Base-by-base conservation (phyloP, 2,329 filamentous ascomycete genomes). In the Hypoxylon sp. region DNA sequence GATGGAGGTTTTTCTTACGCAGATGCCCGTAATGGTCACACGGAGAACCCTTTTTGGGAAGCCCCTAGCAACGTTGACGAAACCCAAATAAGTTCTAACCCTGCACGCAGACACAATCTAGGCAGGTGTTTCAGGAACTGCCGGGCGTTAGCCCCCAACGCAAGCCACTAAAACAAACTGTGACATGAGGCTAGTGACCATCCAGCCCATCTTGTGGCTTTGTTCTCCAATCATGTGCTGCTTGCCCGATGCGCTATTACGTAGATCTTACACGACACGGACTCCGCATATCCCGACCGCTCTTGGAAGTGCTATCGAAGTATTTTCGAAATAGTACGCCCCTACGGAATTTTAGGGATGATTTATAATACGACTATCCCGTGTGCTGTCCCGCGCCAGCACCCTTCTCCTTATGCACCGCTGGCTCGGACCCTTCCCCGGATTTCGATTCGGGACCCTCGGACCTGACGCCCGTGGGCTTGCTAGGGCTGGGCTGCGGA, bases 361-460 rank as follows among this genome's bases (percentile, higher is more conserved):
- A 9, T 11, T 26, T 6, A 24, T n/a, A 40, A 40, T 40, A n/a
- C n/a, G 36, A 40, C 57, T 61, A 53, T 11, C 30, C 30, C 30
- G 30, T 33, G 14, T 33, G 30, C 14, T 33, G 30, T 20, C 52
- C 62, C 2, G 48, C 52, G 16, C 56, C 38, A 28, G 50, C 59
- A 8, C 36, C 53, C 26, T 59, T 60, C 24, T 69, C 60, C 42
- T 52, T 67, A 22, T 53, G 57, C 11, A 69, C 57, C 1, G 57
- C 48, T 6, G 36, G 50, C 7, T 67, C 63, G 14, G 51, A 11
- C 1, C 61, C 67, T 20, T 64, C 52, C n/a, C 61, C 64, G 3
- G 73, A 70, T 36, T 74, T 71, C 9, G 73, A 70, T 30, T 77
- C 74, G n/a, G 73, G 72, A 46, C 73, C 76, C 38, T 79, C 73